These are phyloP conservation scores for Linnemannia elongata DNA, from an alignment of 192 early-diverging fungal species.

Conservation along the genomic window DNA sequence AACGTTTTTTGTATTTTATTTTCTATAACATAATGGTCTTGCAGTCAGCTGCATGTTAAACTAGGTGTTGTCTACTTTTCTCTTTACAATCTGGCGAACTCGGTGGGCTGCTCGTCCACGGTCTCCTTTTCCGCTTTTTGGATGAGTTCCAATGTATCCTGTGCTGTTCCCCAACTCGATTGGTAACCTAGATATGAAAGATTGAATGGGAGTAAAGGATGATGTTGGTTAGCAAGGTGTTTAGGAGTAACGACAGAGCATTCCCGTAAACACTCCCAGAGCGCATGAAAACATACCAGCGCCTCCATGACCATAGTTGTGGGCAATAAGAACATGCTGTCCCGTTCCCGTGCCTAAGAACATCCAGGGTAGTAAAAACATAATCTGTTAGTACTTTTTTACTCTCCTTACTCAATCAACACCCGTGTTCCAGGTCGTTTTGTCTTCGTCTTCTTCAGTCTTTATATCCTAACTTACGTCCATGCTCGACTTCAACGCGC, in stretches of 20 bases:
- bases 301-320: slow-evolving; percentile 77
- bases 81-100: slow-evolving; percentile 21
- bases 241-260: not conserved
- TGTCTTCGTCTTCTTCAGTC: not conserved
- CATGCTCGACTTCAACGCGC: slow-evolving; percentile 68
- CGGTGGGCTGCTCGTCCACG: not conserved
- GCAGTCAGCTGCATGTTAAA: not conserved
- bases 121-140: slow-evolving; percentile 27
- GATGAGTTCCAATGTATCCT: slow-evolving; percentile 54
- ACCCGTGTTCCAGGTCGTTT: not conserved
- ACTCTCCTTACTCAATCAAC: not conserved
- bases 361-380: not conserved
- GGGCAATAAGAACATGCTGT: slow-evolving; percentile 59
- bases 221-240: not conserved
- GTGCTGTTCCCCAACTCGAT: slow-evolving; percentile 71
- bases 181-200: slow-evolving; percentile 61
- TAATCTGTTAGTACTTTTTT: not conserved
- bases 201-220: not conserved
- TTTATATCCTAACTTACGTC: slow-evolving; percentile 36
- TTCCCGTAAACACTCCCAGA: not conserved
- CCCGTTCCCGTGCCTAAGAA: slow-evolving; percentile 38
- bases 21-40: not conserved
- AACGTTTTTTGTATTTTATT: not conserved
- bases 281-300: slow-evolving; percentile 53
- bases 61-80: too few relatives aligned